Conservation (phyloP, 2,329 filamentous ascomycete species). For the Curvularia sp. region DNA sequence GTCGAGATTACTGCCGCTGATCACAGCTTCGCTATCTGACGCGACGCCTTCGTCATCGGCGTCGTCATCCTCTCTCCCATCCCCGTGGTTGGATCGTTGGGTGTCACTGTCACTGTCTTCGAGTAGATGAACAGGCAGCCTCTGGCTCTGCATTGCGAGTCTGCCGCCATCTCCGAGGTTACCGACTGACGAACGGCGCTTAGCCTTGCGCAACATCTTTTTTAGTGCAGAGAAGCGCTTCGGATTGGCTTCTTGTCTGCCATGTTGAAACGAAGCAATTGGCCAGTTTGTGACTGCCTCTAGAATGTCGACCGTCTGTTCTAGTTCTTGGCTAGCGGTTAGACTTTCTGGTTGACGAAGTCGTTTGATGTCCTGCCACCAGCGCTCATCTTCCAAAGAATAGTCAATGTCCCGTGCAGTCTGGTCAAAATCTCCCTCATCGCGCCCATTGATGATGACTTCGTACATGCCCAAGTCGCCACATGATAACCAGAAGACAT, state of each 20-base stretch:
- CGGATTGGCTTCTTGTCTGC: conserved; percentile 51
- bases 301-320: conserved; percentile 55
- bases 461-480: conserved; percentile 77
- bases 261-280: conserved; percentile 61
- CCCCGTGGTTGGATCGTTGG: conserved; percentile 30
- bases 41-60: conserved; percentile 40
- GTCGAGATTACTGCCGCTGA: conserved; percentile 43
- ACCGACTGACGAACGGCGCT: conserved; percentile 57
- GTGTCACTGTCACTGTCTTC: conserved; percentile 50
- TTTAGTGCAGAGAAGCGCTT: conserved; percentile 65
- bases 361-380: conserved; percentile 79
- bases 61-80: conserved; percentile 18
- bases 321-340: conserved; percentile 54
- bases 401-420: conserved; percentile 68
- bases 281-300: conserved; percentile 58
- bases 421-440: conserved; percentile 59
- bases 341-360: conserved; percentile 48
- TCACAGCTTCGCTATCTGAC: conserved; percentile 40
- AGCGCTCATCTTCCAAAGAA: conserved; percentile 73
- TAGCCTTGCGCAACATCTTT: conserved; percentile 68
- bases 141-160: conserved; percentile 78
- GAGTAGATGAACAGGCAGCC: conserved; percentile 66
- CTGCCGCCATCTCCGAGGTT: conserved; percentile 64
- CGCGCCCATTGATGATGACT: conserved; percentile 73
- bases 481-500: conserved; percentile 82